A percentile compares a stretch with the other conserved stretches of the same genome.
Evolutionary conservation across 2,329 filamentous ascomycete genomes (phyloP).

Genomic region (Bipolaris bicolor): DNA sequence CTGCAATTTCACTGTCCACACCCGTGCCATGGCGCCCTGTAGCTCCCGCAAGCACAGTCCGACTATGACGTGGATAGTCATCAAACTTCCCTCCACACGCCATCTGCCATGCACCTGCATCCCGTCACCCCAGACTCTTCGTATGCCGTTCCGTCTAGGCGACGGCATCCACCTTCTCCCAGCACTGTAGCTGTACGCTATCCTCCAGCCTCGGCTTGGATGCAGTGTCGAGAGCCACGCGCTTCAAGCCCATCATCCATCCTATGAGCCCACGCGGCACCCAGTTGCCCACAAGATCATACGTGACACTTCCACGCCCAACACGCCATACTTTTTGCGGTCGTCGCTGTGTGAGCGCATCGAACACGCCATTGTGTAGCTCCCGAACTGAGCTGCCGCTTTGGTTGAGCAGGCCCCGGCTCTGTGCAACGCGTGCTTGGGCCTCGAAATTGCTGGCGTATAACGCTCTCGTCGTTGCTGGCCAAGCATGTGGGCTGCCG

Average conservation of each 20-base stretch:
- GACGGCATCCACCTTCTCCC: constrained; percentile 53
- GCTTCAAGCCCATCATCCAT: constrained; percentile 87
- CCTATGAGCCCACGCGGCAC: constrained; percentile 78
- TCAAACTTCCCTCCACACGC: constrained; percentile 1
- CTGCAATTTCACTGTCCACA: constrained; percentile 3
- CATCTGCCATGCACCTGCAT: not conserved
- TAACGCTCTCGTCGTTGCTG: constrained; percentile 40
- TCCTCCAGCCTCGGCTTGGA: constrained; percentile 49
- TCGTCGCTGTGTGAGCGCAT: constrained; percentile 74
- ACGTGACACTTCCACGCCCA: constrained; percentile 81
- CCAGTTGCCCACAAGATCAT: constrained; percentile 84
- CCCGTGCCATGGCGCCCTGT: constrained; percentile 6
- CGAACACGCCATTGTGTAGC: constrained; percentile 87
- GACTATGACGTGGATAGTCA: constrained; percentile 11
- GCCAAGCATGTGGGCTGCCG: constrained; percentile 49
- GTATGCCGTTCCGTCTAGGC: constrained; percentile 7
- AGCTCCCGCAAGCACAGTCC: constrained; percentile 13
- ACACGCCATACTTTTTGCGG: constrained; percentile 72
- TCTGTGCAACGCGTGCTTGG: constrained; percentile 46
- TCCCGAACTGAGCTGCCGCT: constrained; percentile 76
- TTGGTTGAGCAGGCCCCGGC: constrained; percentile 60
- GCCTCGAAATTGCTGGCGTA: constrained; percentile 49
- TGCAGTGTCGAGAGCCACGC: constrained; percentile 52
- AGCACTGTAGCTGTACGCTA: constrained; percentile 50
- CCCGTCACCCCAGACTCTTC: not conserved